Evolutionary conservation across 306 rosid species (phyloP).

Genomic region (Mimosa pudica): DNA sequence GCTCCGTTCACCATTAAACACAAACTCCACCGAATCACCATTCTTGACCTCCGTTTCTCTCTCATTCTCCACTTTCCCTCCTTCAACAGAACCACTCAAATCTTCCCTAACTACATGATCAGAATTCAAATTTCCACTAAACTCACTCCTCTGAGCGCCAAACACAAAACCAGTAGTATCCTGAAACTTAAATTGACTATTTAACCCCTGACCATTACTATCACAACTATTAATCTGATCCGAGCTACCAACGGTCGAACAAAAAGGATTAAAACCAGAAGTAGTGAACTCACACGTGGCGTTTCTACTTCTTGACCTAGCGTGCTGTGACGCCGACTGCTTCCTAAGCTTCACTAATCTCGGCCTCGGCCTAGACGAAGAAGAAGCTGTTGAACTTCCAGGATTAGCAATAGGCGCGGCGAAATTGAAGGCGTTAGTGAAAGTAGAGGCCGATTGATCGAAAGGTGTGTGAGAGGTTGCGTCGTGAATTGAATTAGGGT

Average conservation of each 20-base stretch:
- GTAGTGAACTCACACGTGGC: conserved; percentile 33
- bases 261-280: conserved; percentile 52
- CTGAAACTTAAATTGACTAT: conserved; percentile 10
- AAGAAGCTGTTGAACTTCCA: conserved; percentile 18
- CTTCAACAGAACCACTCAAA: conserved; percentile 10
- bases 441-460: conserved; percentile 30
- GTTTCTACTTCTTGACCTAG: conserved; percentile 45
- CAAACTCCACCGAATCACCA: conserved; percentile 42
- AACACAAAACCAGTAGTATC: conserved; percentile 43
- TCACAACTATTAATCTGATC: conserved; percentile 42
- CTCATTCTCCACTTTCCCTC: conserved; percentile 18
- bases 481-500: conserved; percentile 35
- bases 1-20: conserved; percentile 42
- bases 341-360: conserved; percentile 66
- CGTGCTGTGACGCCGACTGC: conserved; percentile 58
- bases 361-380: conserved; percentile 50
- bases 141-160: conserved; percentile 36
- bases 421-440: conserved; percentile 23
- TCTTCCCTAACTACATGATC: conserved; percentile 23
- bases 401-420: conserved; percentile 4
- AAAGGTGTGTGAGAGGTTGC: conserved; percentile 35
- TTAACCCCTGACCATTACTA: conserved; percentile 16
- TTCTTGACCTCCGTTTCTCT: conserved; percentile 34
- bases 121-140: conserved; percentile 36
- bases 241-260: conserved; percentile 10